A percentile compares a stretch with the other conserved stretches of the same genome.
Conservation (phyloP, 352 stramenopile species). For the Pythium phragmitis region DNA sequence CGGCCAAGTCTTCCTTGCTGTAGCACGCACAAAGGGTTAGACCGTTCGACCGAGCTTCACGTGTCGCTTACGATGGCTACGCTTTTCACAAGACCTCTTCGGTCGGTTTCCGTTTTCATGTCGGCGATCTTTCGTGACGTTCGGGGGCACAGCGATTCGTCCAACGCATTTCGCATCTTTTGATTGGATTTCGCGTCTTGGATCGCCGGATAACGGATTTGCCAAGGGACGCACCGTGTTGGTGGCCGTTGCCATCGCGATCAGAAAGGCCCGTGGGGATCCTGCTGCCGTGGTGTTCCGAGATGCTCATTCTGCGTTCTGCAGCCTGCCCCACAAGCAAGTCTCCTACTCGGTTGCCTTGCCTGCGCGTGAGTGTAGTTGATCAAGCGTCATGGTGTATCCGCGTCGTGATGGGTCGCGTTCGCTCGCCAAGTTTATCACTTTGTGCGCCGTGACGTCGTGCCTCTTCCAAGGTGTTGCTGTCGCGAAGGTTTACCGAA, state of each 20-base stretch:
- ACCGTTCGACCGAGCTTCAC: too few relatives aligned
- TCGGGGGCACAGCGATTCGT: not conserved
- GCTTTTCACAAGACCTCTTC: not conserved
- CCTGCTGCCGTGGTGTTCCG: not conserved
- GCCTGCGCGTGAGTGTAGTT: not conserved
- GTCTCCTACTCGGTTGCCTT: constrained; percentile 5
- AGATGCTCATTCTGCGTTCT: constrained; percentile 19
- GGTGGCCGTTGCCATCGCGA: not conserved
- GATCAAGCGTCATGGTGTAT: constrained; percentile 22
- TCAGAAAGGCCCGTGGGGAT: not conserved
- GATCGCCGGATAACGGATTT: constrained; percentile 3
- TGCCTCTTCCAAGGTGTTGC: constrained; percentile 12
- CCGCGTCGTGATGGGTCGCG: constrained; percentile 16
- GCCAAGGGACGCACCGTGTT: constrained; percentile 4
- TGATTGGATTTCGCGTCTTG: not conserved
- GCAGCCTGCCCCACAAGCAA: constrained; percentile 17
- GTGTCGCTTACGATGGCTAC: constrained; percentile 2
- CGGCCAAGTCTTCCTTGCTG: not conserved
- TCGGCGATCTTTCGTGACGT: not conserved
- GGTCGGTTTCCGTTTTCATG: not conserved
- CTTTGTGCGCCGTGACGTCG: constrained; percentile 15
- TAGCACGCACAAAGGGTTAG: not conserved
- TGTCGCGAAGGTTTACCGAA: constrained; percentile 5
- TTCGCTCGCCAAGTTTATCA: constrained; percentile 21
- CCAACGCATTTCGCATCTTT: not conserved